Evolutionary conservation across 495 filamentous ascomycete genomes (phyloP).

Genomic region (Aspergillus asperescens): DNA sequence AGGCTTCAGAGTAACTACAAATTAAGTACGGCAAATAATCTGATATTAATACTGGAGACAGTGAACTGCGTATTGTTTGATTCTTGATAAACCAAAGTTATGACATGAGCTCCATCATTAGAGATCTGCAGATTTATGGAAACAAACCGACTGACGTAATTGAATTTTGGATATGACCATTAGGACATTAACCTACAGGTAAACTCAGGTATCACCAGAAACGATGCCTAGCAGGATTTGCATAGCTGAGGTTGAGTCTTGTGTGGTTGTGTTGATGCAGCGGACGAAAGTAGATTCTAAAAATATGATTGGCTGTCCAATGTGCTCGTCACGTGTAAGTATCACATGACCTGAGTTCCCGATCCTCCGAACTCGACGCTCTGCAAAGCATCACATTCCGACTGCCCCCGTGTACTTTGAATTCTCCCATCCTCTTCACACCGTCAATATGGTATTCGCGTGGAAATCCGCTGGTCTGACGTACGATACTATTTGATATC

Average conservation of each 20-base stretch:
- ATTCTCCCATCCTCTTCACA: slow-evolving; percentile 22
- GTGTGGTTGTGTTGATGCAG: too few species aligned
- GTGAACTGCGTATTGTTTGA: background rate
- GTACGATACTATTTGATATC: slow-evolving; percentile 48
- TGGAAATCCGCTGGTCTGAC: slow-evolving; percentile 98
- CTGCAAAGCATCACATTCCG: slow-evolving; percentile 31
- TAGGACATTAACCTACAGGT: too few species aligned
- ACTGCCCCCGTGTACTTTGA: slow-evolving; percentile 30
- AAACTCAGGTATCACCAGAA: too few species aligned
- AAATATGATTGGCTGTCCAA: background rate
- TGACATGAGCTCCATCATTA: background rate
- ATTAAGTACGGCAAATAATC: background rate
- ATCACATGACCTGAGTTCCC: slow-evolving; percentile 36
- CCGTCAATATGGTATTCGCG: slow-evolving; percentile 87
- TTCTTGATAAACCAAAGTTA: background rate
- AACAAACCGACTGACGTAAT: too few species aligned
- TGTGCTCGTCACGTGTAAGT: slow-evolving; percentile 14
- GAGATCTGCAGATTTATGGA: too few species aligned
- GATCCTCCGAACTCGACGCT: slow-evolving; percentile 40
- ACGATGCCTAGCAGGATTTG: too few species aligned
- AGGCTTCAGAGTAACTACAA: too few species aligned
- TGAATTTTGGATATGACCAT: too few species aligned
- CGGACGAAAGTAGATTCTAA: background rate
- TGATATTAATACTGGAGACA: background rate
- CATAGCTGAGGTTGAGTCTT: background rate